Evolutionary conservation across 2,329 filamentous ascomycete species (phyloP).

Genomic region (Hymenoscyphus fraxineus): DNA sequence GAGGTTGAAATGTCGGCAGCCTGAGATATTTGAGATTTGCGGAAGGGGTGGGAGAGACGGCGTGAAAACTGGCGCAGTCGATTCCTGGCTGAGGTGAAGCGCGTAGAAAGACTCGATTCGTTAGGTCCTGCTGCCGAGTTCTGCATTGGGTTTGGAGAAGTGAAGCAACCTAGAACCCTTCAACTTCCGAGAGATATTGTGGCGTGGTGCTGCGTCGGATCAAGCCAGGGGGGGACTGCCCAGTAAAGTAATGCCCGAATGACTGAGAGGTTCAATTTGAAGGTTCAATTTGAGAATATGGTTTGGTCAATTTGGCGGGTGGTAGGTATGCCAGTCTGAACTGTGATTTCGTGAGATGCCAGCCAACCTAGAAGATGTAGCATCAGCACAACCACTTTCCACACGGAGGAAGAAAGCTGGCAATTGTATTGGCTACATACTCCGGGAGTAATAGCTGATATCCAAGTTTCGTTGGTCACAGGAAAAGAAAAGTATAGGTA

Average conservation of each 20-base stretch:
- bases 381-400: not conserved
- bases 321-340: not conserved
- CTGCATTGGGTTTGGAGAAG: slow-evolving; percentile 14
- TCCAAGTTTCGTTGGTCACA: not conserved
- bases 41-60: slow-evolving; percentile 20
- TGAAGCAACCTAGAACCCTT: not conserved
- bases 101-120: slow-evolving; percentile 15
- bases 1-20: not conserved
- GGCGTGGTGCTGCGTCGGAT: not conserved
- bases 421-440: not conserved
- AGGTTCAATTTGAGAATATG: not conserved
- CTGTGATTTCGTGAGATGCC: not conserved
- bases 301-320: not conserved
- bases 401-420: not conserved
- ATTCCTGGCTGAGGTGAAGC: slow-evolving; percentile 16
- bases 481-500: not conserved
- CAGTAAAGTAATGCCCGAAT: not conserved
- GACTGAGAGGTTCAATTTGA: not conserved
- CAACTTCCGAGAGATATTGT: not conserved
- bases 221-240: not conserved
- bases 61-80: slow-evolving; percentile 23
- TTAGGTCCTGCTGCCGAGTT: slow-evolving; percentile 6
- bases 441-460: not conserved
- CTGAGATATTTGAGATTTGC: slow-evolving; percentile 12
- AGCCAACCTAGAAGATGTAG: not conserved